These are phyloP conservation scores for Lichtheimia hyalospora DNA, from an alignment of 371 early-diverging fungal species.

Conservation along the genomic window DNA sequence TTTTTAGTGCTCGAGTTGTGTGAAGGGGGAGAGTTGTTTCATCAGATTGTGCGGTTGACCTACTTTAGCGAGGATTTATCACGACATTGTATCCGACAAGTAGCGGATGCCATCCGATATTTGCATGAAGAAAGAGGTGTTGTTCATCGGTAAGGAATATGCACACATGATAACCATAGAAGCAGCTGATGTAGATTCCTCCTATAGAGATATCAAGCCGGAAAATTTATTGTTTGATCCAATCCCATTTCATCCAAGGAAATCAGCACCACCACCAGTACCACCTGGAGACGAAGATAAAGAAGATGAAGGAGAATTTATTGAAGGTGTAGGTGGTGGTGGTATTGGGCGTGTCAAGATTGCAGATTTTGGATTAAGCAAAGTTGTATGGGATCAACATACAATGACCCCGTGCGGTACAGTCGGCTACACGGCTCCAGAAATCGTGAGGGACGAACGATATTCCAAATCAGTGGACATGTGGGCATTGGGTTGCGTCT, in stretches of 20 bases:
- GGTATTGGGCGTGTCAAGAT: slow-evolving; percentile 70
- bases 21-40: slow-evolving; percentile 86
- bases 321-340: slow-evolving; percentile 60
- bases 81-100: slow-evolving; percentile 84
- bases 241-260: slow-evolving; percentile 49
- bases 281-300: slow-evolving; percentile 35
- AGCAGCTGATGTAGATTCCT: slow-evolving; percentile 68
- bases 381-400: slow-evolving; percentile 64
- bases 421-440: slow-evolving; percentile 80
- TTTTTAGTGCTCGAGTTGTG: slow-evolving; percentile 80
- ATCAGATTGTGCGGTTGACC: slow-evolving; percentile 78
- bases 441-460: slow-evolving; percentile 66
- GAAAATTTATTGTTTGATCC: slow-evolving; percentile 90
- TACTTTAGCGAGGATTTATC: slow-evolving; percentile 78
- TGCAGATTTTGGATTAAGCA: slow-evolving; percentile 73
- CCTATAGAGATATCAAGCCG: slow-evolving; percentile 87
- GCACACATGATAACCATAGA: background rate
- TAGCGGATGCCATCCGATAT: slow-evolving; percentile 86
- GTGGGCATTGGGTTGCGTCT: slow-evolving; percentile 83
- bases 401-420: slow-evolving; percentile 81
- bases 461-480: slow-evolving; percentile 77
- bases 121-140: slow-evolving; percentile 87
- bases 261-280: slow-evolving; percentile 5
- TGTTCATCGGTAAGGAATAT: slow-evolving; percentile 71
- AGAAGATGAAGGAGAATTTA: slow-evolving; percentile 58